A percentile compares a stretch with the other conserved stretches of the same genome.
phyloP scores from a whole-genome alignment of 73 alveolate genomes.

The Tetrahymena malaccensis region DNA sequence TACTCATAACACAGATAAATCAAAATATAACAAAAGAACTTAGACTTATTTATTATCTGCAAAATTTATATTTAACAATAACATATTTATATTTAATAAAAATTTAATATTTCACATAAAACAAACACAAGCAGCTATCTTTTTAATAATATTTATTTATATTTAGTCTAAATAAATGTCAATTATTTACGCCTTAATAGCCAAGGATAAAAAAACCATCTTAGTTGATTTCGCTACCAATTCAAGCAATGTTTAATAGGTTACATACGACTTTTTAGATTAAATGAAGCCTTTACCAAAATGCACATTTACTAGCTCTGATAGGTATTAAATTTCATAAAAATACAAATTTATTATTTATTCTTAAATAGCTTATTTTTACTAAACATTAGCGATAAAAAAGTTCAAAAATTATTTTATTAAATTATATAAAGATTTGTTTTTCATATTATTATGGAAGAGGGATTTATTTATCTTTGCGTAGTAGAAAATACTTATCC shows the following conservation, averaged over 20 bases:
- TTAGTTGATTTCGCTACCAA: not conserved
- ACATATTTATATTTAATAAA: not conserved
- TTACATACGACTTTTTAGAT: not conserved
- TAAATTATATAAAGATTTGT: not conserved
- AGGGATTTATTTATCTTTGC: not conserved
- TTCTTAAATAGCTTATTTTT: not conserved
- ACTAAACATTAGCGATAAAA: not conserved
- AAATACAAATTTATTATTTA: not conserved
- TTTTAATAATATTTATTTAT: not conserved
- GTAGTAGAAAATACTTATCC: not conserved
- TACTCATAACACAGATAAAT: not conserved
- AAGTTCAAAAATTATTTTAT: not conserved
- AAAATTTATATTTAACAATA: not conserved
- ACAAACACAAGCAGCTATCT: not conserved
- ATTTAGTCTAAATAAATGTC: not conserved
- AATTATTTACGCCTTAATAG: not conserved
- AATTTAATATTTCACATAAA: not conserved
- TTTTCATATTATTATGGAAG: not conserved
- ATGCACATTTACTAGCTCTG: not conserved
- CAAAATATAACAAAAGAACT: too few species aligned
- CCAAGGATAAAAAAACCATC: not conserved
- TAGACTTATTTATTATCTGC: not conserved
- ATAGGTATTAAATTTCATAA: not conserved
- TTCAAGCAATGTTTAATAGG: not conserved
- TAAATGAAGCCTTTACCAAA: not conserved